A percentile compares a stretch with the other conserved stretches of the same genome.
Conservation (phyloP, 169 alveolate species). For the Plasmodium coatneyi region DNA sequence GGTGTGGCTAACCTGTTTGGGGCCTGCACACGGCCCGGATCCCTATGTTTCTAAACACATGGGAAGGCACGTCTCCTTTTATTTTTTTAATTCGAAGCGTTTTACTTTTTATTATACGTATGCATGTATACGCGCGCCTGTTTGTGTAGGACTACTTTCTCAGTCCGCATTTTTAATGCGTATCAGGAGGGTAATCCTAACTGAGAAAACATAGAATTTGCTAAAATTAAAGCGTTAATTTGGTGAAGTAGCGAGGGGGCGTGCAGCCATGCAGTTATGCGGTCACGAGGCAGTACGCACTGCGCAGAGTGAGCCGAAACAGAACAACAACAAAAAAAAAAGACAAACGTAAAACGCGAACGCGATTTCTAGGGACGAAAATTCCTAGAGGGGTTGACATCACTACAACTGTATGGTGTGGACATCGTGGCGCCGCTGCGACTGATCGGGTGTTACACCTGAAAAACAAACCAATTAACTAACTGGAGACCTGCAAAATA, state of each 20-base stretch:
- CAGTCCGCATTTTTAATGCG: not conserved
- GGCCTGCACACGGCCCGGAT: not conserved
- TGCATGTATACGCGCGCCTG: not conserved
- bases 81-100: not conserved
- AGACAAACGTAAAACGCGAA: not conserved
- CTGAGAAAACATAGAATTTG: not conserved
- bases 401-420: not conserved
- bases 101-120: not conserved
- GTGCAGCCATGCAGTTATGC: not conserved
- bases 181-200: not conserved
- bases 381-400: not conserved
- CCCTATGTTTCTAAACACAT: not conserved
- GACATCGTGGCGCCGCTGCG: not conserved
- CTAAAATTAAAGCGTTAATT: not conserved
- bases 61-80: not conserved
- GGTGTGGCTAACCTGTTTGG: not conserved
- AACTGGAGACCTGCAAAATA: not conserved
- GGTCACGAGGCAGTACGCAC: not conserved
- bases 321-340: not conserved
- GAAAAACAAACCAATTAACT: not conserved
- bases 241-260: not conserved
- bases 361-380: not conserved
- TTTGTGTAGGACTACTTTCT: not conserved
- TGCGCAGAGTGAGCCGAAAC: not conserved
- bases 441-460: not conserved